Percentiles rank a stretch among this genome's conserved stretches.
Evolutionary conservation across 768 basidiomycete genomes (phyloP).

Genomic region (Scleroderma citrinum): DNA sequence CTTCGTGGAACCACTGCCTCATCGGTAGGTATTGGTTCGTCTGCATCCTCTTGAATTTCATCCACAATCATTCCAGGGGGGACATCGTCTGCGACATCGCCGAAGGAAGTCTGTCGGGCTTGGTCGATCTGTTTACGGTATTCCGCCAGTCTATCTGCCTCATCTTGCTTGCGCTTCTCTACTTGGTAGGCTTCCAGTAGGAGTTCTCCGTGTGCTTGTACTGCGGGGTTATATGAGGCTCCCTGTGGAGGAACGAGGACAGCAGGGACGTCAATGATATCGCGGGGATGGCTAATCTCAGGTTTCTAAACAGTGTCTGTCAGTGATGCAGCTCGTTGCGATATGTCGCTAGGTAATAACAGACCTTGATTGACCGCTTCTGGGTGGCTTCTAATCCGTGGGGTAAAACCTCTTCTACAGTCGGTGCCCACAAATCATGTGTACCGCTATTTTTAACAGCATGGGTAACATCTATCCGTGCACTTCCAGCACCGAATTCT

Average conservation of each 20-base stretch:
- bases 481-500: constrained; percentile 61
- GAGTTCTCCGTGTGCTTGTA: constrained; percentile 64
- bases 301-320: constrained; percentile 39
- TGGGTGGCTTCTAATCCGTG: constrained; percentile 34
- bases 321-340: not conserved
- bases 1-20: constrained; percentile 34
- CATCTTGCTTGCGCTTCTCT: constrained; percentile 53
- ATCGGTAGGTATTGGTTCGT: constrained; percentile 26
- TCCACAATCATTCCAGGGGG: constrained; percentile 67
- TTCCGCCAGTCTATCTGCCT: constrained; percentile 47
- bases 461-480: constrained; percentile 55
- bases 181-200: constrained; percentile 58
- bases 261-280: constrained; percentile 57
- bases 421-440: constrained; percentile 57
- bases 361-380: constrained; percentile 49
- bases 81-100: constrained; percentile 27
- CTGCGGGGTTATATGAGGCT: constrained; percentile 84
- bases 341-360: not conserved
- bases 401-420: constrained; percentile 33
- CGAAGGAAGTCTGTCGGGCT: constrained; percentile 34
- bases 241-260: constrained; percentile 73
- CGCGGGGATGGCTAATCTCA: constrained; percentile 37
- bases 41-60: constrained; percentile 36
- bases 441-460: constrained; percentile 63
- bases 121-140: constrained; percentile 51